phyloP scores from a whole-genome alignment of 148 eudicot genomes.

The Vaccinium myrtillus region DNA sequence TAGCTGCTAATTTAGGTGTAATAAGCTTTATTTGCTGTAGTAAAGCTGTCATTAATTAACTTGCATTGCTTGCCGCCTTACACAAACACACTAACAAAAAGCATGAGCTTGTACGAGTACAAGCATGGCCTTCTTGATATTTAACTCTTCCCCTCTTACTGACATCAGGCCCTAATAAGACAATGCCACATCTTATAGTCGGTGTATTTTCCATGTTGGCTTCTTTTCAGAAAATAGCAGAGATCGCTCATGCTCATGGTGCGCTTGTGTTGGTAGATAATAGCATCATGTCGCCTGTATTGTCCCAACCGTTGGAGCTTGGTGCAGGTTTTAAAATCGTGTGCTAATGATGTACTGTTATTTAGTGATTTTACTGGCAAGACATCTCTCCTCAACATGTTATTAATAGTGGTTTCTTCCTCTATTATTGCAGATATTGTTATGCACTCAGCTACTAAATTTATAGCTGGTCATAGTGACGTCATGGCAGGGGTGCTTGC shows the following conservation, averaged over 20 bases:
- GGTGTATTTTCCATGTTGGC: constrained; percentile 8
- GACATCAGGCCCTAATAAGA: neutral
- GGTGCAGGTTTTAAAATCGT: constrained; percentile 73
- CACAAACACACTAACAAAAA: neutral
- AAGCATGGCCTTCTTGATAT: neutral
- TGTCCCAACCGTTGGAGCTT: constrained; percentile 86
- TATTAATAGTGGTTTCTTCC: constrained; percentile 16
- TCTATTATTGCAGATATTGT: constrained; percentile 73
- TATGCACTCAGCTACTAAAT: constrained; percentile 98
- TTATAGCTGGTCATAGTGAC: constrained; percentile 97
- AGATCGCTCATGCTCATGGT: constrained; percentile 86
- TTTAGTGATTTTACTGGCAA: neutral
- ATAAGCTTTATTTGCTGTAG: neutral
- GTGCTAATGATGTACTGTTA: neutral
- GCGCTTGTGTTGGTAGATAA: constrained; percentile 96
- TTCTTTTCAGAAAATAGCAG: constrained; percentile 72
- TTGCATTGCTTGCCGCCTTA: neutral
- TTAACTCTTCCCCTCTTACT: neutral
- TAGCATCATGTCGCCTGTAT: constrained; percentile 97
- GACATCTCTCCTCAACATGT: neutral
- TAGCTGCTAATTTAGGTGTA: neutral
- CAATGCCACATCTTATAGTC: neutral
- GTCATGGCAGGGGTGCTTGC: constrained; percentile 97
- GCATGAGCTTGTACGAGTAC: neutral
- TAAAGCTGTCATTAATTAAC: neutral